Base-by-base conservation (phyloP, 202 grass and related monocot genomes). In the Hordeum pubiflorum region DNA sequence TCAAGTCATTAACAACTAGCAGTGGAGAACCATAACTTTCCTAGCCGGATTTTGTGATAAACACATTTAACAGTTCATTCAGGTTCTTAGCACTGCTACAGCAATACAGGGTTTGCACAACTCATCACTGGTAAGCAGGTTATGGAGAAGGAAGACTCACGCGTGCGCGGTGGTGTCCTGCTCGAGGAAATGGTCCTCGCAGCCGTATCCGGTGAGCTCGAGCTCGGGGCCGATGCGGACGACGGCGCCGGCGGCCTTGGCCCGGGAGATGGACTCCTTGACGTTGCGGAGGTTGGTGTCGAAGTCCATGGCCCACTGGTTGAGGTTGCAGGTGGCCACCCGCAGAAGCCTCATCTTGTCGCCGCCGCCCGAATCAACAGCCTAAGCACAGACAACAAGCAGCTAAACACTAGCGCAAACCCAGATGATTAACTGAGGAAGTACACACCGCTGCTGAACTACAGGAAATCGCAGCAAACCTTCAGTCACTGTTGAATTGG, bases 291-390 rank as follows among this genome's bases (percentile, higher is more conserved):
- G 39, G 84, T 97, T 97, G 81, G 84, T 94, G 76, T 97, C 94
- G 72, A 97, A 94, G 88, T 97, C 94, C 92, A 97, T 91, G 13
- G 94, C 94, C 94, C 94, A 97, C 80, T 97, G 94, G 76, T 97
- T 97, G 48, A 97, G 85, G 73, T 97, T 97, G 87, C 95, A 94
- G 31, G 88, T 94, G 29, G 95, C 90, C 40, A 94, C 84, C 62
- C 93, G 85, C 58, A 97, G 72, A 24, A 97, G 79, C 92, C 90
- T 94, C 95, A 97, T 97, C 64, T 84, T 87, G 77, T 63, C 64
- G 20, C 36, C 37, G 77, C 72, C 64, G 20, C 48, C 38, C 36
- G 14, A 57, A 34, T 34, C 69, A 80, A 32, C 50, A 54, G 6
- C 0, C 50, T 54, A n/a, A 8, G 2, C 17, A 0, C 6, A 3